Percentiles rank a stretch among this genome's conserved stretches.
Evolutionary conservation across 331 rosid species (phyloP).

Genomic region (Malus hybrid): DNA sequence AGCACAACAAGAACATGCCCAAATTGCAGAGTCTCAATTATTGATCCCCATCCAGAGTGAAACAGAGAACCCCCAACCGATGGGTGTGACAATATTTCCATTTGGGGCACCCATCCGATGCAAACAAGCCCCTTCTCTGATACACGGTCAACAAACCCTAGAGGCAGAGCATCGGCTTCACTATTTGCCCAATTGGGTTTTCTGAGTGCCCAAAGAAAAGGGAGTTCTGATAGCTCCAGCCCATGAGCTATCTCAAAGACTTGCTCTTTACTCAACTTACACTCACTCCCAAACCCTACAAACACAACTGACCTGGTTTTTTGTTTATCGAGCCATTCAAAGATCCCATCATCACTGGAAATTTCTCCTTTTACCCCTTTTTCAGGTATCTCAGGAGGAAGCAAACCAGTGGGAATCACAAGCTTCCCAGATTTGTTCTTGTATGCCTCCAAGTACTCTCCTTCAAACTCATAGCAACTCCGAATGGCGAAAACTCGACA

Average conservation of each 20-base stretch:
- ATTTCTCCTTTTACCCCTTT: background rate
- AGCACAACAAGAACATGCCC: slow-evolving; percentile 24
- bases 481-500: slow-evolving; percentile 17
- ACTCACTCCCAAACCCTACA: slow-evolving; percentile 41
- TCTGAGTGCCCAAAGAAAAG: slow-evolving; percentile 3
- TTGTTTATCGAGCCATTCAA: slow-evolving; percentile 35
- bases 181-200: slow-evolving; percentile 6
- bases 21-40: slow-evolving; percentile 28
- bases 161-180: slow-evolving; percentile 17
- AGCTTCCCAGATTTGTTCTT: slow-evolving; percentile 11
- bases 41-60: slow-evolving; percentile 36
- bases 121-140: slow-evolving; percentile 20
- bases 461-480: slow-evolving; percentile 31
- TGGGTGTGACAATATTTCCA: slow-evolving; percentile 26
- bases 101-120: slow-evolving; percentile 28
- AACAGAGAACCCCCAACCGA: slow-evolving; percentile 29
- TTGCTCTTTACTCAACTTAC: slow-evolving; percentile 23
- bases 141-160: slow-evolving; percentile 12
- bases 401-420: slow-evolving; percentile 34
- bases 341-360: no score
- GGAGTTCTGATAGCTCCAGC: background rate
- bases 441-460: slow-evolving; percentile 20
- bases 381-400: slow-evolving; percentile 9
- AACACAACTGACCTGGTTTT: slow-evolving; percentile 23
- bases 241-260: slow-evolving; percentile 25